Conservation (phyloP, 2,329 filamentous ascomycete species). For the Diaporthe citri region DNA sequence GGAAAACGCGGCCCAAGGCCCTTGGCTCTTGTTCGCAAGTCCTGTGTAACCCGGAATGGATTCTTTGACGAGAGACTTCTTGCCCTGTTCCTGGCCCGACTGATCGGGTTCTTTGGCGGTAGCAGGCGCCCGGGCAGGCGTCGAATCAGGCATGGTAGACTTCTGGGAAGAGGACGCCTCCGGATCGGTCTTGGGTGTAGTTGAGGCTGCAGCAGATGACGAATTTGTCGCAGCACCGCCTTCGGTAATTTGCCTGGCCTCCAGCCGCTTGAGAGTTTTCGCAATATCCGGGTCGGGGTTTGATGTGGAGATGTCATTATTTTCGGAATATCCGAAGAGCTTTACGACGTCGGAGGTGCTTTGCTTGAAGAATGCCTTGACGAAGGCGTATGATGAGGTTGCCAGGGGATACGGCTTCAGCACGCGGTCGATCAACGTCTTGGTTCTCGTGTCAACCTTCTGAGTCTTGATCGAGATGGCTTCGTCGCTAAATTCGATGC, state of each 20-base stretch:
- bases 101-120: background rate
- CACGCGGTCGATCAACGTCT: slow-evolving; percentile 59
- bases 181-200: slow-evolving; percentile 22
- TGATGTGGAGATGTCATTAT: slow-evolving; percentile 33
- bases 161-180: background rate
- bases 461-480: slow-evolving; percentile 61
- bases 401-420: slow-evolving; percentile 67
- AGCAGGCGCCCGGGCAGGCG: background rate
- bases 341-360: slow-evolving; percentile 58
- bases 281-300: slow-evolving; percentile 48
- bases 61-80: slow-evolving; percentile 38
- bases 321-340: slow-evolving; percentile 58
- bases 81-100: background rate
- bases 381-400: slow-evolving; percentile 65
- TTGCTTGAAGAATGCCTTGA: slow-evolving; percentile 60
- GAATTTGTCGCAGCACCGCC: slow-evolving; percentile 43
- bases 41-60: slow-evolving; percentile 43
- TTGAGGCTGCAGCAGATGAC: slow-evolving; percentile 35
- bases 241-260: slow-evolving; percentile 39
- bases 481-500: slow-evolving; percentile 64
- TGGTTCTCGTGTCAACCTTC: slow-evolving; percentile 62
- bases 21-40: slow-evolving; percentile 49
- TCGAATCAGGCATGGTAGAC: background rate
- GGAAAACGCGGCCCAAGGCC: slow-evolving; percentile 49
- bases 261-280: slow-evolving; percentile 47